phyloP scores from a whole-genome alignment of 78 protist genomes.

The Chrysochromulina tobinii region DNA sequence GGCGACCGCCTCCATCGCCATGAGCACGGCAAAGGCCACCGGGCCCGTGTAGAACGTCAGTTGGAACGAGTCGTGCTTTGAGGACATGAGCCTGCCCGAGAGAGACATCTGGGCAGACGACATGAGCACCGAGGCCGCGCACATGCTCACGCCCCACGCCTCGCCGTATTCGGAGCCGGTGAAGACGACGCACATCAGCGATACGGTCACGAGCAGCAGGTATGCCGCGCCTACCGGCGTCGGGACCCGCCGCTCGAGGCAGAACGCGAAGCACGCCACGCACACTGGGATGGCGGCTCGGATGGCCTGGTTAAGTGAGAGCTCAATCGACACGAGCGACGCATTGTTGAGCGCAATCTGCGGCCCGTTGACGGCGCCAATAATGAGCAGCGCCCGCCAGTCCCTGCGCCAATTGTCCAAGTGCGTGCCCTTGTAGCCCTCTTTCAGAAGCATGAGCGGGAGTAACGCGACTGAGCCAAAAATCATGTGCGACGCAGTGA shows the following conservation, averaged over 20 bases:
- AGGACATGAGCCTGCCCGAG: not conserved
- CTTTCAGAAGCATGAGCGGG: not conserved
- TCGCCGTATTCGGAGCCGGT: too few relatives aligned
- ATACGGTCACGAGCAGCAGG: too few relatives aligned
- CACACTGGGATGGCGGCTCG: not conserved
- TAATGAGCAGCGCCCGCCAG: not conserved
- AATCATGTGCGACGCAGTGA: not conserved
- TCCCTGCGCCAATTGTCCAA: not conserved
- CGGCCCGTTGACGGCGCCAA: not conserved
- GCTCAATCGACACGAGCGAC: not conserved
- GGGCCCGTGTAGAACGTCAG: not conserved
- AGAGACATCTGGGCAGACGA: not conserved
- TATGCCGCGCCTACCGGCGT: too few relatives aligned
- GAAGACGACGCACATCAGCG: too few relatives aligned
- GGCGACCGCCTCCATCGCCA: not conserved
- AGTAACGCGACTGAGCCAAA: not conserved
- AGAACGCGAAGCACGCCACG: not conserved
- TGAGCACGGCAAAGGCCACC: not conserved
- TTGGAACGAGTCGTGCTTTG: not conserved
- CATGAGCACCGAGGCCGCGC: not conserved
- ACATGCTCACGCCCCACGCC: not conserved
- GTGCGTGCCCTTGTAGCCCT: not conserved
- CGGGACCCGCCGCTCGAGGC: too few relatives aligned
- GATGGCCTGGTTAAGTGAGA: not conserved
- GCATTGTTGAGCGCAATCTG: slow-evolving; percentile 6